Conservation (phyloP, 2,329 filamentous ascomycete genomes). For the Sordariomycetes sp. region DNA sequence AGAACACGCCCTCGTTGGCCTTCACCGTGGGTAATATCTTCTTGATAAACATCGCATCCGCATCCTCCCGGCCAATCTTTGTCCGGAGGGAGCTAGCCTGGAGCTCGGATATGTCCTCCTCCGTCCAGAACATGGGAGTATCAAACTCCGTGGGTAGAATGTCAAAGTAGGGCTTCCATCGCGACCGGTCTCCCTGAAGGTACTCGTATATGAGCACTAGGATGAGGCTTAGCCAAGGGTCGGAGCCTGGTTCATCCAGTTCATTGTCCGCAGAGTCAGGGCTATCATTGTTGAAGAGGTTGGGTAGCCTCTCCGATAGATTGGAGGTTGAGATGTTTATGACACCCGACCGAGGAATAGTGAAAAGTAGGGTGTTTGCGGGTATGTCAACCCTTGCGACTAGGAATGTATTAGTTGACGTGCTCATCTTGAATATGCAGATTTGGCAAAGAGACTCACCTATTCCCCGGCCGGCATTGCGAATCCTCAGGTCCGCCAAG, state of each 20-base stretch:
- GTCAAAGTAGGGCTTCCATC: constrained; percentile 67
- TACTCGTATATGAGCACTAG: constrained; percentile 71
- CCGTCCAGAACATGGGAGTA: constrained; percentile 82
- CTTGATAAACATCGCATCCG: constrained; percentile 53
- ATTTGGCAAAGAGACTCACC: constrained; percentile 19
- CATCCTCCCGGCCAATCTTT: constrained; percentile 63
- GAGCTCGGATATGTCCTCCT: constrained; percentile 54
- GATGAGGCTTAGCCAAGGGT: constrained; percentile 48
- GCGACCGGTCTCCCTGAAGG: constrained; percentile 42
- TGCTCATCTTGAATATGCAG: not conserved
- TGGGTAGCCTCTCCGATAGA: constrained; percentile 42
- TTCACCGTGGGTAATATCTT: constrained; percentile 37
- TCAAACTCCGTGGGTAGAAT: constrained; percentile 62
- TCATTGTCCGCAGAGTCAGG: constrained; percentile 17
- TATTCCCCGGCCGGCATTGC: constrained; percentile 40
- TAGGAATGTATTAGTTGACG: constrained; percentile 18
- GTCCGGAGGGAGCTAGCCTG: constrained; percentile 63
- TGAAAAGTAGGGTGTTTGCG: constrained; percentile 67
- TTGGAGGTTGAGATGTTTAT: constrained; percentile 62
- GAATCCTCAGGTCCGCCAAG: constrained; percentile 36
- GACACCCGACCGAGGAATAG: constrained; percentile 58
- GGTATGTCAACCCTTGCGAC: constrained; percentile 59
- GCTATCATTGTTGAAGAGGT: constrained; percentile 30
- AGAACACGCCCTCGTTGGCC: constrained; percentile 31
- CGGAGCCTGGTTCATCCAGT: constrained; percentile 19